These are phyloP conservation scores for Chlorokybus atmophyticus DNA, from an alignment of 139 green algal genomes.

Conservation along the genomic window DNA sequence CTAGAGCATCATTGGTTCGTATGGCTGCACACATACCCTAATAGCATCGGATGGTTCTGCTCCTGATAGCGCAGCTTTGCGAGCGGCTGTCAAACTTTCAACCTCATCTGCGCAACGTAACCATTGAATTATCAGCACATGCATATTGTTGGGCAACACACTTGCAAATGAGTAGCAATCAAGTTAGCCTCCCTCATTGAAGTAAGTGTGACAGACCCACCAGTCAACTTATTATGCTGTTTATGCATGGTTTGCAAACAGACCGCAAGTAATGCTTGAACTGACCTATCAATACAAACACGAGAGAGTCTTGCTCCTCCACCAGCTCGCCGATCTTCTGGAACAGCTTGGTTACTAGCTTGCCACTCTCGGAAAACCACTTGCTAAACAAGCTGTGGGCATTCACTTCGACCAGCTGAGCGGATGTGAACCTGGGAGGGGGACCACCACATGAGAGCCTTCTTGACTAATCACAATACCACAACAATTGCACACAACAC, in stretches of 20 bases:
- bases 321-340: slow-evolving; percentile 65
- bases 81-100: slow-evolving; percentile 67
- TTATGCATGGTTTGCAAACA: too few relatives aligned
- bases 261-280: slow-evolving; percentile 1
- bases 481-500: too few relatives aligned
- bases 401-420: slow-evolving; percentile 84
- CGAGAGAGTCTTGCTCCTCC: slow-evolving; percentile 67
- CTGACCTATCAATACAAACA: slow-evolving; percentile 87
- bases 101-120: slow-evolving; percentile 29
- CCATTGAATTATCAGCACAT: too few relatives aligned
- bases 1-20: too few relatives aligned
- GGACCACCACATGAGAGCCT: too few relatives aligned
- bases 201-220: too few relatives aligned
- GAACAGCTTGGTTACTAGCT: slow-evolving; percentile 70
- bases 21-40: slow-evolving; percentile 9
- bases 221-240: too few relatives aligned
- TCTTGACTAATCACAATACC: too few relatives aligned
- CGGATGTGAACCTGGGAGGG: slow-evolving; percentile 47
- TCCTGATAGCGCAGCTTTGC: slow-evolving; percentile 50
- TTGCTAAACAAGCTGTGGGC: slow-evolving; percentile 89
- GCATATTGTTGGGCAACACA: background rate
- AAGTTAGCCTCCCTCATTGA: too few relatives aligned
- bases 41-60: slow-evolving; percentile 85
- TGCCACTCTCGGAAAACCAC: slow-evolving; percentile 86
- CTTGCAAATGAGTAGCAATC: background rate